Evolutionary conservation across 805 yeast genomes (phyloP), one percentile per base, ranked within the genome.

Genomic region (Teunomyces tritomae): DNA sequence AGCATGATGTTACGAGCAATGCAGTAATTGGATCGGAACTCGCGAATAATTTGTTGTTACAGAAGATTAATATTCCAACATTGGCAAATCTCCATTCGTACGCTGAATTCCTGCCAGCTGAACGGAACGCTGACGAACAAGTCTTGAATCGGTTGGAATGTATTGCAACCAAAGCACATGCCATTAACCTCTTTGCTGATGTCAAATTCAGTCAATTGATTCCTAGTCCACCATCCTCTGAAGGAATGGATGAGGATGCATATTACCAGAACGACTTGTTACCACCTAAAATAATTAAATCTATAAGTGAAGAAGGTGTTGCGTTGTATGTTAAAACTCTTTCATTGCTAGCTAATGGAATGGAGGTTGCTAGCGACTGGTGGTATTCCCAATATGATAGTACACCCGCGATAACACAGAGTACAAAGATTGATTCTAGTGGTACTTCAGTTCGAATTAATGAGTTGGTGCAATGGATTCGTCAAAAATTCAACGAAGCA

Each of bases 161-260:
- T 1, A 69, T 89, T 39, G 89, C 96, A 2, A 89, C 97, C 0
- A 90, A 89, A 69, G 89, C 96, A 0, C 94, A 90, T 61, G 96
- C 96, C 0, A 83, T 94, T 16, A 83, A 84, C 53, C 73, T 89
- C 28, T 90, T 85, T 71, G 98, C 97, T 0, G 96, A 90, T 55
- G 90, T 89, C 26, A 94, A 94, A 65, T 89, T 85, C 58, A 77
- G 85, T 36, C 97, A 92, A 68, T 73, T 91, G 56, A 80, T 86
- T 32, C 96, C 96, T 8, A 72, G 83, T 24, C 85, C 89, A 1
- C 84, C 84, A 0, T 78, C 82, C 0, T 65, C 72, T 3, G 69
- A 68, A 46, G 69, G 65, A 5, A 50, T 65, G 24, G 74, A 70
- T 42, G 73, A 71, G 35, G 73, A 69, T 43, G 49, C 62, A 9